Conservation (phyloP, 163 green algal species). For the Prototheca cutis region DNA sequence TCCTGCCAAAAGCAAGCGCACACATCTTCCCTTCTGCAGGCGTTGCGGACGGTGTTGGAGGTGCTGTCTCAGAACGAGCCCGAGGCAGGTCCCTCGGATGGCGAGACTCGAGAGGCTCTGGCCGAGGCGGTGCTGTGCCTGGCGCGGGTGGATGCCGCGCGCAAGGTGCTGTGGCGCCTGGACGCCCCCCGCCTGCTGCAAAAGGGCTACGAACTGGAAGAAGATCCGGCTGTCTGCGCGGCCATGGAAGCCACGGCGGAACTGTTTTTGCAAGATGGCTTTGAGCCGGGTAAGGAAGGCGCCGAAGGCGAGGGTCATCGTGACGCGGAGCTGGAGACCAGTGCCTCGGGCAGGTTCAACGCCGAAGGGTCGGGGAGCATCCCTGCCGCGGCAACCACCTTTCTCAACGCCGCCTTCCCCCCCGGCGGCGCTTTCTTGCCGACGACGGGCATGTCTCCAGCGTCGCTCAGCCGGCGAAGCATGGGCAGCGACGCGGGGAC, state of each 20-base stretch:
- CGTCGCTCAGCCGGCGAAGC: neutral
- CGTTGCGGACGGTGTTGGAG: slow-evolving; percentile 40
- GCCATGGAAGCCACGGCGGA: slow-evolving; percentile 56
- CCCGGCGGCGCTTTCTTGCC: neutral
- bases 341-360: no score
- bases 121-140: slow-evolving; percentile 59
- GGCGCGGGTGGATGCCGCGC: slow-evolving; percentile 26
- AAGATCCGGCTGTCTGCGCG: slow-evolving; percentile 40
- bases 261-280: slow-evolving; percentile 41
- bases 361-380: no score
- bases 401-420: no score
- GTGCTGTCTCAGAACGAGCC: slow-evolving; percentile 24
- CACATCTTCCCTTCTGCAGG: no score
- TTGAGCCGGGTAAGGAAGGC: neutral
- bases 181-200: slow-evolving; percentile 40
- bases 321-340: no score
- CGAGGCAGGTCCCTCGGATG: slow-evolving; percentile 34
- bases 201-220: slow-evolving; percentile 60
- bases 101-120: slow-evolving; percentile 43
- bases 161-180: slow-evolving; percentile 43
- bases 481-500: neutral
- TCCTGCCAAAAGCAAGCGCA: no score
- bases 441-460: neutral
- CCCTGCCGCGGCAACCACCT: no score
- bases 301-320: neutral